These are phyloP conservation scores for Pseudogymnoascus sp. DNA, from an alignment of 2,329 filamentous ascomycete species.

Conservation along the genomic window DNA sequence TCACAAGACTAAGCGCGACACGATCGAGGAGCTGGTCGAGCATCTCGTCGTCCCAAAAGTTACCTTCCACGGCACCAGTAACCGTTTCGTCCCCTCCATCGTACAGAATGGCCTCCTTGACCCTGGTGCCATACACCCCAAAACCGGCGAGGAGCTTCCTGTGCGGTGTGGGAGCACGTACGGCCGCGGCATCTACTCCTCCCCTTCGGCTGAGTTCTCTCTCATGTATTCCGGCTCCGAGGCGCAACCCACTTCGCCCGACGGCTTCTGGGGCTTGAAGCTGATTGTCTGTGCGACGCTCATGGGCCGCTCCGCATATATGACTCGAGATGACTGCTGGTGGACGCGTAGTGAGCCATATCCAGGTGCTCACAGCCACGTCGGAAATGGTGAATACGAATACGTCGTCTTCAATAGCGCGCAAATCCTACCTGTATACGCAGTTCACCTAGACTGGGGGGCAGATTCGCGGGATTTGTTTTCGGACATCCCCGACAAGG, in stretches of 20 bases:
- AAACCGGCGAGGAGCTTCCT: constrained; percentile 21
- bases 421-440: constrained; percentile 39
- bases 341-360: constrained; percentile 22
- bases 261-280: constrained; percentile 33
- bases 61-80: constrained; percentile 36
- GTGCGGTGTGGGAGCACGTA: constrained; percentile 34
- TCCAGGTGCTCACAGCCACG: constrained; percentile 32
- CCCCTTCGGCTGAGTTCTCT: constrained; percentile 34
- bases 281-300: constrained; percentile 39
- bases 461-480: constrained; percentile 27
- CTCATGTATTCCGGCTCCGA: constrained; percentile 30
- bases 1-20: constrained; percentile 11
- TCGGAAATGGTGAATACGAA: constrained; percentile 32
- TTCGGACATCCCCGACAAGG: constrained; percentile 20
- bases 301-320: constrained; percentile 35
- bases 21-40: constrained; percentile 30
- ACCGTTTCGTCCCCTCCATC: constrained; percentile 34
- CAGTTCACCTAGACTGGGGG: constrained; percentile 38
- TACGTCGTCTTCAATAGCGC: constrained; percentile 38
- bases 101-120: constrained; percentile 37
- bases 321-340: constrained; percentile 28
- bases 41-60: constrained; percentile 31
- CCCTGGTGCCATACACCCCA: constrained; percentile 29
- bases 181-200: constrained; percentile 38
- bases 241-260: constrained; percentile 25